phyloP scores from a whole-genome alignment of 83 land plant genomes.

The Thuja plicata region DNA sequence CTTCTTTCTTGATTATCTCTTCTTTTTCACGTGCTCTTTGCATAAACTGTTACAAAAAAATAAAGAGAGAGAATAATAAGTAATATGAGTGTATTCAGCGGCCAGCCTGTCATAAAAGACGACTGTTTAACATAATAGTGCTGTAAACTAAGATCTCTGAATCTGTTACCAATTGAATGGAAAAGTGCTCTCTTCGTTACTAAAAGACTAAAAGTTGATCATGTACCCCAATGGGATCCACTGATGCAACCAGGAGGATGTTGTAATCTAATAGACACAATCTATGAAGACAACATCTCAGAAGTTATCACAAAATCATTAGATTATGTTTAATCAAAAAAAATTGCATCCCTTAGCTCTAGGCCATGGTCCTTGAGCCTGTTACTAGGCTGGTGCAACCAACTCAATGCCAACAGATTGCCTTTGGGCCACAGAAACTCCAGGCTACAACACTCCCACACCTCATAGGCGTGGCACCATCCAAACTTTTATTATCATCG shows the following conservation, averaged over 20 bases:
- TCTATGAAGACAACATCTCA: background rate
- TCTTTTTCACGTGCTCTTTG: conserved; percentile 12
- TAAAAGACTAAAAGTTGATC: too few relatives aligned
- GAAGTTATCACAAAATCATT: background rate
- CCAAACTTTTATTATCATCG: background rate
- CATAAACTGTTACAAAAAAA: conserved; percentile 12
- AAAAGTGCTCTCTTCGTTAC: background rate
- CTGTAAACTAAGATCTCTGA: background rate
- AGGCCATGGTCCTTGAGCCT: background rate
- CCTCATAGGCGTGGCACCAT: background rate
- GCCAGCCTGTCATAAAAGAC: background rate
- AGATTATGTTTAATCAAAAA: background rate
- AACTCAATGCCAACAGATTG: background rate
- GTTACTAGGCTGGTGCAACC: background rate
- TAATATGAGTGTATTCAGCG: background rate
- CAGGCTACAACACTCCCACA: background rate
- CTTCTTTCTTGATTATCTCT: conserved; percentile 5
- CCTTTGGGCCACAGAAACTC: background rate
- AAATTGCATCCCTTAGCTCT: background rate
- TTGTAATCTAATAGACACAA: background rate
- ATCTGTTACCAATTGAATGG: background rate
- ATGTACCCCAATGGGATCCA: background rate
- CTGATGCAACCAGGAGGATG: background rate
- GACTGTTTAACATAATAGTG: background rate
- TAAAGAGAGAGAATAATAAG: background rate